phyloP scores from a whole-genome alignment of 2,329 filamentous ascomycete genomes.

The Didymella sp. region DNA sequence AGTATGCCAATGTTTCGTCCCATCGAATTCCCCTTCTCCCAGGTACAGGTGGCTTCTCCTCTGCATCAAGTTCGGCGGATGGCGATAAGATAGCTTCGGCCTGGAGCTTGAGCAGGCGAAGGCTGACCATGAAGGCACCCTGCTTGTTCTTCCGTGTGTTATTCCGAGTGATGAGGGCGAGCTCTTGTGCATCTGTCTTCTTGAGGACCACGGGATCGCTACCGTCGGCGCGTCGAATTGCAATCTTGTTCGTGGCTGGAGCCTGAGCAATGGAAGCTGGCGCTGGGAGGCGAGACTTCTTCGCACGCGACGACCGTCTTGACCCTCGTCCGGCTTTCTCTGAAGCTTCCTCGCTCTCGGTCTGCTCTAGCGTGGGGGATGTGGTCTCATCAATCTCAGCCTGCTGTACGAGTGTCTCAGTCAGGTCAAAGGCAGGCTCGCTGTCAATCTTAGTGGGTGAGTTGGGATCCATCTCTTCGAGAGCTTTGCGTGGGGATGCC shows the following conservation, averaged over 20 bases:
- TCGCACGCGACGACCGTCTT: slow-evolving; percentile 45
- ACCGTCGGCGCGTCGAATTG: slow-evolving; percentile 53
- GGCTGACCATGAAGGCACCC: slow-evolving; percentile 52
- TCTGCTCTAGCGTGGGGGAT: slow-evolving; percentile 26
- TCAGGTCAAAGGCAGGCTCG: slow-evolving; percentile 42
- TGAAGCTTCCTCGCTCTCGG: slow-evolving; percentile 22
- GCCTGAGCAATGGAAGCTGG: slow-evolving; percentile 28
- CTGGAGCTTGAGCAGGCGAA: slow-evolving; percentile 53
- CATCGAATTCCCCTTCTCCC: slow-evolving; percentile 52
- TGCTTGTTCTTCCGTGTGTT: slow-evolving; percentile 62
- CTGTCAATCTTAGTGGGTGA: slow-evolving; percentile 52
- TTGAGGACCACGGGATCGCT: slow-evolving; percentile 55
- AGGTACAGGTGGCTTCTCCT: slow-evolving; percentile 23
- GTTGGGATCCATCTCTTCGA: slow-evolving; percentile 58
- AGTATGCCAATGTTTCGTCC: slow-evolving; percentile 57
- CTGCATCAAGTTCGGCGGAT: slow-evolving; percentile 13
- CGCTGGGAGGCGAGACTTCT: slow-evolving; percentile 46
- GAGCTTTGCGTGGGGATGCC: slow-evolving; percentile 53
- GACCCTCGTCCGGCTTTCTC: slow-evolving; percentile 31
- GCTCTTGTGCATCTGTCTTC: slow-evolving; percentile 58
- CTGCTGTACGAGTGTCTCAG: slow-evolving; percentile 37
- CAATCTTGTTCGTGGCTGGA: slow-evolving; percentile 51
- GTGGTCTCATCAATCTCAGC: slow-evolving; percentile 24
- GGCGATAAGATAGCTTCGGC: slow-evolving; percentile 36
- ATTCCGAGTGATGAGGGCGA: slow-evolving; percentile 53